phyloP scores from a whole-genome alignment of 2,329 filamentous ascomycete genomes.

The Cyanodermella asteris region DNA sequence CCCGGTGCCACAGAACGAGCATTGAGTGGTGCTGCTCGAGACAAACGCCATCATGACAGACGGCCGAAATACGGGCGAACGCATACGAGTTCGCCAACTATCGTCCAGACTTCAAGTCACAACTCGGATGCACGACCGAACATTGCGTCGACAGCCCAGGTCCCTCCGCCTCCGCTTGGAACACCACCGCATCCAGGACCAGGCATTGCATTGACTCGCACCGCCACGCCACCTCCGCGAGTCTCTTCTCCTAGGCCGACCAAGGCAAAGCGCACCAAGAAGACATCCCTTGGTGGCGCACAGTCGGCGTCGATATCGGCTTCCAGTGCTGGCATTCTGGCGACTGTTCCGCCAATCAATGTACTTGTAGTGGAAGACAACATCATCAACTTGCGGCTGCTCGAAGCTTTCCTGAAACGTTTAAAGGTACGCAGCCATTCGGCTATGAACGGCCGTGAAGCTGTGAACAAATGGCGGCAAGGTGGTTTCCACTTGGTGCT shows the following conservation, averaged over 20 bases:
- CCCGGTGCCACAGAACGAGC: conserved; percentile 44
- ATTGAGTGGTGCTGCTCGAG: too few species aligned
- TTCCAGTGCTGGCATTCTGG: conserved; percentile 37
- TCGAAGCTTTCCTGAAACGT: conserved; percentile 89
- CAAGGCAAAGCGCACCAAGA: conserved; percentile 21
- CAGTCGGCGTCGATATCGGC: too few species aligned
- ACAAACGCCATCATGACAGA: too few species aligned
- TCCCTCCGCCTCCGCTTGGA: conserved; percentile 34
- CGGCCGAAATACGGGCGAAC: conserved; percentile 45
- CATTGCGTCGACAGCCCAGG: too few species aligned
- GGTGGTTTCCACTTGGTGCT: conserved; percentile 90
- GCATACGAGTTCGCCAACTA: conserved; percentile 63
- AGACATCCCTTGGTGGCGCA: too few species aligned
- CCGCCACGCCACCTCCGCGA: conserved; percentile 25
- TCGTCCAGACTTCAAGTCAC: conserved; percentile 19
- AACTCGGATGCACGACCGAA: too few species aligned
- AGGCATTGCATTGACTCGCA: conserved; percentile 22
- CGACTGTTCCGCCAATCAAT: conserved; percentile 81
- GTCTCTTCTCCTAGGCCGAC: conserved; percentile 29
- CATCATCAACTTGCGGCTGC: conserved; percentile 81
- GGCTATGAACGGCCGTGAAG: conserved; percentile 87
- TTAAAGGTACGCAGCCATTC: conserved; percentile 92
- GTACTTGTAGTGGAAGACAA: conserved; percentile 97
- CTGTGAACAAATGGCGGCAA: conserved; percentile 75
- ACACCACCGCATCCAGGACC: conserved; percentile 27